Evolutionary conservation across 2,329 filamentous ascomycete species (phyloP).

Genomic region (Setomelanomma holmii): DNA sequence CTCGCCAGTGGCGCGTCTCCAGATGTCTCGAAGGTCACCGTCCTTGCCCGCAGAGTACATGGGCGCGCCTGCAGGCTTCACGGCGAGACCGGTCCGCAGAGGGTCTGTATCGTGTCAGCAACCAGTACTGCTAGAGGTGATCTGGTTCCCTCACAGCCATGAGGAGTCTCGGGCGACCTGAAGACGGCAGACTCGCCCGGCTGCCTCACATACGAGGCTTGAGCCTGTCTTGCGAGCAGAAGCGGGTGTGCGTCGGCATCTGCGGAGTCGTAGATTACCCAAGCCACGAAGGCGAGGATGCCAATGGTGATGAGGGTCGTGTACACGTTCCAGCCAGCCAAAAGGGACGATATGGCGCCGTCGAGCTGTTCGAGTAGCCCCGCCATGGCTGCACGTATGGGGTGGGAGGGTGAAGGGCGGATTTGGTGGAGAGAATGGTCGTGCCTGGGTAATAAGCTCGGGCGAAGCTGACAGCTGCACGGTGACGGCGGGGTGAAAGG

Average conservation of each 20-base stretch:
- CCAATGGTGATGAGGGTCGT: slow-evolving; percentile 74
- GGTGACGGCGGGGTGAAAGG: slow-evolving; percentile 13
- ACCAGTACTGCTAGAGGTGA: neutral
- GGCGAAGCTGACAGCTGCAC: slow-evolving; percentile 9
- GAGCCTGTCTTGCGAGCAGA: slow-evolving; percentile 83
- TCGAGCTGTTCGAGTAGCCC: slow-evolving; percentile 72
- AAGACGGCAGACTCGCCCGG: slow-evolving; percentile 86
- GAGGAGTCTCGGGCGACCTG: slow-evolving; percentile 81
- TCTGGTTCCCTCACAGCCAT: slow-evolving; percentile 68
- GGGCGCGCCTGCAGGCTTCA: slow-evolving; percentile 79
- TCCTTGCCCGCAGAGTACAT: slow-evolving; percentile 85
- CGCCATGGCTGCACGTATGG: slow-evolving; percentile 42
- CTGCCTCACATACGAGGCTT: slow-evolving; percentile 78
- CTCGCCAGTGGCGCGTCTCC: slow-evolving; percentile 75
- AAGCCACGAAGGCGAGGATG: slow-evolving; percentile 72
- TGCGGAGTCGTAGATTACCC: slow-evolving; percentile 71
- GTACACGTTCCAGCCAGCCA: slow-evolving; percentile 83
- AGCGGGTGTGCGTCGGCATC: slow-evolving; percentile 94
- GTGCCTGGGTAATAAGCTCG: neutral
- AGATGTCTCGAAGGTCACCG: slow-evolving; percentile 90
- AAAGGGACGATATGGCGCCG: slow-evolving; percentile 69
- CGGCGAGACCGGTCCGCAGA: slow-evolving; percentile 60
- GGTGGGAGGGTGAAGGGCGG: neutral
- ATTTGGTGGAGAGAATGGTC: neutral
- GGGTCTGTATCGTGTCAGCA: slow-evolving; percentile 40